Conservation (phyloP, 1,139 yeast genomes). For the Blastobotrys capitulatus region DNA sequence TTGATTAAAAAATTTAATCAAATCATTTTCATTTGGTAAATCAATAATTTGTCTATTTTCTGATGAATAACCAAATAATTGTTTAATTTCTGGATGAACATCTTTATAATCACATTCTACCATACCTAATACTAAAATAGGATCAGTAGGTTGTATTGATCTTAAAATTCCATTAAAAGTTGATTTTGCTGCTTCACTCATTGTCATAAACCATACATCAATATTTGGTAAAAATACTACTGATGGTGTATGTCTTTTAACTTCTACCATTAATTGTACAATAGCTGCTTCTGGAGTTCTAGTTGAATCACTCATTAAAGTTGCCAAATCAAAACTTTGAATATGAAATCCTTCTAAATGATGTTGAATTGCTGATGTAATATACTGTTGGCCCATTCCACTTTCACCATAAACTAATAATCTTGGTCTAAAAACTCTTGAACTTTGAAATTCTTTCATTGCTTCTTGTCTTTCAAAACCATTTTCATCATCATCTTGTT, state of each 20-base stretch:
- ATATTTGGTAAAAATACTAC: slow-evolving; percentile 79
- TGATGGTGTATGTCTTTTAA: slow-evolving; percentile 85
- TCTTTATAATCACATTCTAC: slow-evolving; percentile 46
- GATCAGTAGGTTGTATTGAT: slow-evolving; percentile 65
- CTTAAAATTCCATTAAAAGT: slow-evolving; percentile 67
- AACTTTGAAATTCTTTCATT: slow-evolving; percentile 47
- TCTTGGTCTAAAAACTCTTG: slow-evolving; percentile 80
- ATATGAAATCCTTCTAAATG: slow-evolving; percentile 86
- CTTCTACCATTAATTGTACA: slow-evolving; percentile 82
- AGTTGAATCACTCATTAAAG: slow-evolving; percentile 72
- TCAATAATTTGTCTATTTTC: slow-evolving; percentile 45
- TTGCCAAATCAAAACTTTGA: slow-evolving; percentile 77
- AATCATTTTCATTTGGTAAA: slow-evolving; percentile 41
- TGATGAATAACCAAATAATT: slow-evolving; percentile 51
- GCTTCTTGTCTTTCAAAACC: slow-evolving; percentile 65
- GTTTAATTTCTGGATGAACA: slow-evolving; percentile 35
- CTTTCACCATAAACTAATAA: slow-evolving; percentile 62
- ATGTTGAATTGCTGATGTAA: slow-evolving; percentile 77
- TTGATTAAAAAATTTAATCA: slow-evolving; percentile 51
- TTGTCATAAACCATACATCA: slow-evolving; percentile 68
- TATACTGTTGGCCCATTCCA: slow-evolving; percentile 88
- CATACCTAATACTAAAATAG: slow-evolving; percentile 70
- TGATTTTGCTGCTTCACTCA: slow-evolving; percentile 64
- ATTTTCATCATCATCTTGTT: slow-evolving; percentile 59
- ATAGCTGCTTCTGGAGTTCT: slow-evolving; percentile 80